Evolutionary conservation across 2,329 filamentous ascomycete genomes (phyloP).

Genomic region (Rosellinia necatrix): DNA sequence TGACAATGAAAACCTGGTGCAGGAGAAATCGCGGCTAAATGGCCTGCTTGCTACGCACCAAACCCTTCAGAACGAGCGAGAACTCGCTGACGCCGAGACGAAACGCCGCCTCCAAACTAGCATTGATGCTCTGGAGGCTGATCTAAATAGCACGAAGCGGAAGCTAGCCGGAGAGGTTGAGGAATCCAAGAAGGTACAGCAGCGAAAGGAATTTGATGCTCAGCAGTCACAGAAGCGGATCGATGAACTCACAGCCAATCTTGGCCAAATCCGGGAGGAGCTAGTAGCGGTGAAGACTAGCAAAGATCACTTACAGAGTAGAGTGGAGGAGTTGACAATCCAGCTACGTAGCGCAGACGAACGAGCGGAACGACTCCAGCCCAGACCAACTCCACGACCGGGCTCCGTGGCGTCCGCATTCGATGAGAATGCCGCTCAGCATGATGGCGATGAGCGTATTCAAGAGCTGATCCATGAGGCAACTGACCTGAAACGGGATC

Average conservation of each 20-base stretch:
- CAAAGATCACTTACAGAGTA: conserved; percentile 83
- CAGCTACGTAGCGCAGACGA: conserved; percentile 91
- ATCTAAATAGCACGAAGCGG: conserved; percentile 77
- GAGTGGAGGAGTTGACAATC: conserved; percentile 86
- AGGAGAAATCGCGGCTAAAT: conserved; percentile 85
- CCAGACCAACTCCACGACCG: conserved; percentile 71
- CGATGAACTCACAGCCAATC: conserved; percentile 82
- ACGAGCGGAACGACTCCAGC: conserved; percentile 78
- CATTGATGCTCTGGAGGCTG: conserved; percentile 77
- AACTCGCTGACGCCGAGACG: conserved; percentile 79
- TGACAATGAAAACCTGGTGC: conserved; percentile 82
- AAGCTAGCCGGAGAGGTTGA: conserved; percentile 84
- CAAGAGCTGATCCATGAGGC: conserved; percentile 85
- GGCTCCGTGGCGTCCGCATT: conserved; percentile 49
- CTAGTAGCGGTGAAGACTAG: conserved; percentile 84
- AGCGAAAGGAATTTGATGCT: conserved; percentile 88
- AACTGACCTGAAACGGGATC: conserved; percentile 82
- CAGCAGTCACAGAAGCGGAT: conserved; percentile 89
- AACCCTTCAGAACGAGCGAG: conserved; percentile 88
- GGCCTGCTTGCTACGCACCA: conserved; percentile 83
- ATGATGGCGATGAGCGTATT: conserved; percentile 63
- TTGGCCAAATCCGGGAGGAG: conserved; percentile 83
- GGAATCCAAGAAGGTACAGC: conserved; percentile 78
- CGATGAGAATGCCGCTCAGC: conserved; percentile 46
- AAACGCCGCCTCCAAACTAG: conserved; percentile 78